Percentiles rank a stretch among this genome's conserved stretches.
These are phyloP conservation scores for Tetracladium maxilliforme DNA, from an alignment of 2,329 filamentous ascomycete genomes.

Conservation along the genomic window DNA sequence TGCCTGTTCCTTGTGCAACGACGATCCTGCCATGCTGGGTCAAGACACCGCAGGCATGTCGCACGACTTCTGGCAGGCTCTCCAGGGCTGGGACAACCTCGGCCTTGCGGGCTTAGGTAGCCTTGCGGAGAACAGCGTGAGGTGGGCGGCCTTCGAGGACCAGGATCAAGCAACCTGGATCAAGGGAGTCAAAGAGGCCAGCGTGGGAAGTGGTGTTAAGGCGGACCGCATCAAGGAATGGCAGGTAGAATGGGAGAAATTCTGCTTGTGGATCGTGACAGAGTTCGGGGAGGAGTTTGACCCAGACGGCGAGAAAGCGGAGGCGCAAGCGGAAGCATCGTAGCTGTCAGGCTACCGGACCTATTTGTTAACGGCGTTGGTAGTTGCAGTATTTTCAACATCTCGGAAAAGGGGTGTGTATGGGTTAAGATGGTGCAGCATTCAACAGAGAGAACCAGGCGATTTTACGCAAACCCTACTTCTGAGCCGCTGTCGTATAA, in stretches of 20 bases:
- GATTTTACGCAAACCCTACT: no score
- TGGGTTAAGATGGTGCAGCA: no score
- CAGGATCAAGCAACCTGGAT: slow-evolving; percentile 56
- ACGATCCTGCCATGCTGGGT: slow-evolving; percentile 79
- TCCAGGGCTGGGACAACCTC: slow-evolving; percentile 85
- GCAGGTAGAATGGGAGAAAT: slow-evolving; percentile 72
- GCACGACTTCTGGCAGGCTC: slow-evolving; percentile 86
- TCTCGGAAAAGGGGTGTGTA: no score
- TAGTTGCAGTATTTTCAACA: no score
- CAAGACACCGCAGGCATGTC: slow-evolving; percentile 72
- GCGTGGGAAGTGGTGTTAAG: slow-evolving; percentile 55
- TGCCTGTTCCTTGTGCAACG: slow-evolving; percentile 71
- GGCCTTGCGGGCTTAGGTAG: slow-evolving; percentile 75
- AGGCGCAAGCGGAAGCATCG: no score
- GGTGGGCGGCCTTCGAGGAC: slow-evolving; percentile 83
- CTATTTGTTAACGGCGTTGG: no score
- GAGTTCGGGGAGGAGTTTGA: slow-evolving; percentile 54
- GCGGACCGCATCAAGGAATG: slow-evolving; percentile 64
- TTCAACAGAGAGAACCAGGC: no score
- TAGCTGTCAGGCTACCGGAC: no score
- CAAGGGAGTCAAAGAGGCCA: slow-evolving; percentile 58
- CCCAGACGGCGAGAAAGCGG: no score
- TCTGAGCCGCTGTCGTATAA: no score
- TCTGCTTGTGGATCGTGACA: slow-evolving; percentile 77
- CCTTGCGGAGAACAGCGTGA: slow-evolving; percentile 82